Percentiles rank a stretch among this genome's conserved stretches.
These are phyloP conservation scores for Kickxella alabastrina DNA, from an alignment of 192 early-diverging fungal species.

Conservation along the genomic window DNA sequence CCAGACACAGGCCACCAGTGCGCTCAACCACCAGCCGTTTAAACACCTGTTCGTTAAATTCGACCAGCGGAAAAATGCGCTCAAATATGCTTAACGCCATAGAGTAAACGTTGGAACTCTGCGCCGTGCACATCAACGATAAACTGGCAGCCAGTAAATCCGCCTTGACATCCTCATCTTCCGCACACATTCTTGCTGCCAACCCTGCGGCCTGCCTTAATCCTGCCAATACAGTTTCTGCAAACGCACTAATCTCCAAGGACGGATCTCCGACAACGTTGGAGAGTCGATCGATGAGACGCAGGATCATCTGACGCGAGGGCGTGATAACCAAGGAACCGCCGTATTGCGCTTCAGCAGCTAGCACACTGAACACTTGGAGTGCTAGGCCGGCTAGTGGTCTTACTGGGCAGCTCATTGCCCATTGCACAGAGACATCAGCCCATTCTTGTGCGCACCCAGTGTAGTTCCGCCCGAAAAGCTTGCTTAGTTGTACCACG, in stretches of 20 bases:
- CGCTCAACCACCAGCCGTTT: constrained; percentile 7
- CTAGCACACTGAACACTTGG: constrained; percentile 34
- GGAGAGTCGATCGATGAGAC: constrained; percentile 39
- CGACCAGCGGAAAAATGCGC: constrained; percentile 30
- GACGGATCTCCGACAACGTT: constrained; percentile 44
- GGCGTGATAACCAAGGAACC: constrained; percentile 33
- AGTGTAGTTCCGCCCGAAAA: constrained; percentile 22
- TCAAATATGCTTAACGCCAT: constrained; percentile 45
- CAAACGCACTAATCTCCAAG: constrained; percentile 20
- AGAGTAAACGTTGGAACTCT: constrained; percentile 14
- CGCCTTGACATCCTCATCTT: constrained; percentile 17
- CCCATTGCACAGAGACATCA: constrained; percentile 36
- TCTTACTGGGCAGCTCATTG: constrained; percentile 41
- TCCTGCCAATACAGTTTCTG: constrained; percentile 30
- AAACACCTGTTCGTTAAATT: constrained; percentile 2
- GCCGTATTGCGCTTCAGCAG: constrained; percentile 34
- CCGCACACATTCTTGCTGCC: constrained; percentile 28
- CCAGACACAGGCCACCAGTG: constrained; percentile 1
- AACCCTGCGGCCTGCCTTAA: constrained; percentile 31
- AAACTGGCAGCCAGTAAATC: constrained; percentile 26
- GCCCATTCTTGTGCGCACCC: constrained; percentile 41
- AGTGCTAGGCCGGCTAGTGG: constrained; percentile 23
- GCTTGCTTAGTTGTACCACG: constrained; percentile 26
- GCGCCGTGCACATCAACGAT: constrained; percentile 35
- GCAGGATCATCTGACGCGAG: constrained; percentile 38